Conservation (phyloP, 257 asterid species). For the Leonotis leonurus region DNA sequence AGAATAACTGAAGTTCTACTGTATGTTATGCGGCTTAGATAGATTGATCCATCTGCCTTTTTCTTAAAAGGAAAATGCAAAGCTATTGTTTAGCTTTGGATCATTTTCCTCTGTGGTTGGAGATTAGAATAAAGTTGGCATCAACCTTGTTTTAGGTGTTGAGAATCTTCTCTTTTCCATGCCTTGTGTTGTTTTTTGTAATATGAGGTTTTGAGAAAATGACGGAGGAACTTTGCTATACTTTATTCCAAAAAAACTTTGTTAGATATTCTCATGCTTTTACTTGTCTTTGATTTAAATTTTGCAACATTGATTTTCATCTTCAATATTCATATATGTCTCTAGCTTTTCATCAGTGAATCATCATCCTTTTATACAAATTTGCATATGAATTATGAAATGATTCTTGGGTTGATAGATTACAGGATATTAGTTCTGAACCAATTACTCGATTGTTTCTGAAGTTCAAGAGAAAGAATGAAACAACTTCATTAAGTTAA, state of each 20-base stretch:
- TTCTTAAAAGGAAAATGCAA: not conserved
- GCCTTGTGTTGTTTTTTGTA: not conserved
- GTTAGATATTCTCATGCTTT: not conserved
- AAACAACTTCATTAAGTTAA: not conserved
- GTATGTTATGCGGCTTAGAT: not conserved
- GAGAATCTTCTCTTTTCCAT: not conserved
- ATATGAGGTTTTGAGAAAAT: not conserved
- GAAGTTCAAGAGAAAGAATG: not conserved
- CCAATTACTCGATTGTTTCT: not conserved
- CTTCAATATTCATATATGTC: not conserved
- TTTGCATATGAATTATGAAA: too few species aligned
- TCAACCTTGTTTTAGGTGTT: too few species aligned
- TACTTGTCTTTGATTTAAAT: not conserved
- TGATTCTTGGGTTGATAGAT: not conserved
- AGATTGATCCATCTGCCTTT: not conserved
- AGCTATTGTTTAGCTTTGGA: constrained; percentile 10
- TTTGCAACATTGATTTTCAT: not conserved
- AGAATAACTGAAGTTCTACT: not conserved
- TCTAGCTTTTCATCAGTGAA: not conserved
- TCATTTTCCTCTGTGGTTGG: not conserved
- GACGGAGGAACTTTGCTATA: not conserved
- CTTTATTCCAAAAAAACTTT: too few species aligned
- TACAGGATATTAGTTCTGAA: not conserved
- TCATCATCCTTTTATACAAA: too few species aligned
- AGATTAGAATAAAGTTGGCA: constrained; percentile 1